phyloP scores from a whole-genome alignment of 108 stramenopile genomes.

The Epithemia pelagica region DNA sequence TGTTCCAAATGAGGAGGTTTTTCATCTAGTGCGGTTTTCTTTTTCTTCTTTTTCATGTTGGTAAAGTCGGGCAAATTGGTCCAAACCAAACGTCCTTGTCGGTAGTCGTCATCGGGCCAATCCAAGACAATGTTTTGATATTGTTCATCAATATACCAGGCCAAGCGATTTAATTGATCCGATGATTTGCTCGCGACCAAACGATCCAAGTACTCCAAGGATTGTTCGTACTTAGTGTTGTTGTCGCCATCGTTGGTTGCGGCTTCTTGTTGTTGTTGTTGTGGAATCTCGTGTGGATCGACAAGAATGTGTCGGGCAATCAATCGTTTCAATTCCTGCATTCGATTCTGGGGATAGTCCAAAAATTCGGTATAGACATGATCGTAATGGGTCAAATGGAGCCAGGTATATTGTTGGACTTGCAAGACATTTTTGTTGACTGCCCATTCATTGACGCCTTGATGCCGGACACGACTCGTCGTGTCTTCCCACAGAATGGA shows the following conservation, averaged over 20 bases:
- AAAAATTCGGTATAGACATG: constrained; percentile 58
- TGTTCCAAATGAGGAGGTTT: constrained; percentile 30
- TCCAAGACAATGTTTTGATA: constrained; percentile 67
- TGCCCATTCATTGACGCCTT: constrained; percentile 73
- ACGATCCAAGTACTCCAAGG: not conserved
- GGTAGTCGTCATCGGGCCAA: constrained; percentile 60
- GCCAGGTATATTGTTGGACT: constrained; percentile 82
- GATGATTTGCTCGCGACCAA: not conserved
- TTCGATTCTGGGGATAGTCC: constrained; percentile 34
- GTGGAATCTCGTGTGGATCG: not conserved
- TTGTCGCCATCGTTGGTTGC: constrained; percentile 12
- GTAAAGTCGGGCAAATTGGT: constrained; percentile 70
- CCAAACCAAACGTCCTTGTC: constrained; percentile 75
- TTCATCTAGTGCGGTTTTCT: too few relatives aligned
- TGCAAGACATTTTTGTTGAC: constrained; percentile 82
- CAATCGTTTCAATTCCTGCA: constrained; percentile 38
- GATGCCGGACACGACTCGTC: constrained; percentile 60
- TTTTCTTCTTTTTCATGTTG: constrained; percentile 43
- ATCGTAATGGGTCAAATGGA: constrained; percentile 78
- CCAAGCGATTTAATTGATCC: constrained; percentile 63
- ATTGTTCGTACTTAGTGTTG: not conserved
- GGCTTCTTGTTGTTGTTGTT: constrained; percentile 31
- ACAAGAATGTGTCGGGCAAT: constrained; percentile 46
- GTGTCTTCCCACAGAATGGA: constrained; percentile 86
- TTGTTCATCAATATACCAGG: constrained; percentile 72